Base-by-base conservation (phyloP, 1,284 basidiomycete species). In the Ceratobasidium sp. region DNA sequence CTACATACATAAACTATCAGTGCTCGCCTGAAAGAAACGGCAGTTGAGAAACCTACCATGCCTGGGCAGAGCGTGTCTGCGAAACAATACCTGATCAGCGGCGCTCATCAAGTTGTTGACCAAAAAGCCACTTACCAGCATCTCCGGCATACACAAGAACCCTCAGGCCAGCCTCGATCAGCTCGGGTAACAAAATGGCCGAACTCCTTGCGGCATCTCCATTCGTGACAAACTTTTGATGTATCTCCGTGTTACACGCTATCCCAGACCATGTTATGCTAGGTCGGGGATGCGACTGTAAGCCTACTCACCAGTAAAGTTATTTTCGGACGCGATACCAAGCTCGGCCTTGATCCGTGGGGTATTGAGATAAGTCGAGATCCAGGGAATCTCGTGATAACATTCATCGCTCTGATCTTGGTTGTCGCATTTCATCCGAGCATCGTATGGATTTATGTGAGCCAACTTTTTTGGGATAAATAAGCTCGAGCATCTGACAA, bases 61-160 rank as follows among this genome's bases (percentile, higher is more conserved):
- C 62, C 62, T 3, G 62, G 62, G 21, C 48, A 52, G 8, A 65
- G 39, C 10, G 53, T 48, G 36, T 65, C 62, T 65, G 21, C 4
- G 18, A 14, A 6, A 9, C 16, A 16, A 34, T 39, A 18, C n/a
- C n/a, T n/a, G n/a, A n/a, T n/a, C n/a, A n/a, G n/a, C n/a, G n/a
- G n/a, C n/a, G n/a, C n/a, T n/a, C n/a, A n/a, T n/a, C n/a, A n/a
- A n/a, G n/a, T n/a, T n/a, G n/a, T n/a, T n/a, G n/a, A n/a, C n/a
- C 76, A 72, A 76, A 76, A 76, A 76, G 82, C 77, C 83, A 82
- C 75, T 85, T 23, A 65, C 62, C 85, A 34, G 82, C 80, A 71
- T 83, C 82, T 32, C 85, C 85, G 39, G 84, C 83, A 77, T 87
- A 87, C 73, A 86, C 81, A 26, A 86, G 78, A 4, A 87, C 78